Conservation (phyloP, 2,329 filamentous ascomycete species). For the Chalara sp. region DNA sequence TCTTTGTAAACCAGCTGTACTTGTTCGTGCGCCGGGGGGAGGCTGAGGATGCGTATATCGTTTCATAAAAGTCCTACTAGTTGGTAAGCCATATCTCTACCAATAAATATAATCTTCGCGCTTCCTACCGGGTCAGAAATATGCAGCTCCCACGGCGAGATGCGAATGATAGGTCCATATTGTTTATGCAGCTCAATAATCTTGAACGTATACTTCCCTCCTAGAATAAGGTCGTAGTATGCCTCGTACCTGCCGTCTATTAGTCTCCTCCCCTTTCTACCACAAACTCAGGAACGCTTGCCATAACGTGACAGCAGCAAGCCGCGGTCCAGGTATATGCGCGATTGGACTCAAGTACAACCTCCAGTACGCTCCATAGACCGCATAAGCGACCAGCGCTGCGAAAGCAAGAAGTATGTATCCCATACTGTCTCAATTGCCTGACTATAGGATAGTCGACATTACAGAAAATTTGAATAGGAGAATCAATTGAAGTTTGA, state of each 20-base stretch:
- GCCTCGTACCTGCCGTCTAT: constrained; percentile 17
- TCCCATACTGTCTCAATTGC: too few species aligned
- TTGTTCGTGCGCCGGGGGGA: constrained; percentile 7
- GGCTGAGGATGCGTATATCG: constrained; percentile 27
- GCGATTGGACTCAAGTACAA: constrained; percentile 29
- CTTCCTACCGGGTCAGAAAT: constrained; percentile 20
- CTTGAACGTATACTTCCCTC: constrained; percentile 36
- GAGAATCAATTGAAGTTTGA: too few species aligned
- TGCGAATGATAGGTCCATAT: constrained; percentile 32
- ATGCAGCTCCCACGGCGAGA: constrained; percentile 34
- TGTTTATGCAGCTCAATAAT: constrained; percentile 34
- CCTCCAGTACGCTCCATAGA: constrained; percentile 13
- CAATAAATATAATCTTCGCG: too few species aligned
- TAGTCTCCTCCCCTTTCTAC: not conserved
- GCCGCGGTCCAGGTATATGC: constrained; percentile 26
- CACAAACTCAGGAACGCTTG: constrained; percentile 4
- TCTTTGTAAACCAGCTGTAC: constrained; percentile 6
- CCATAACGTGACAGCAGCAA: constrained; percentile 24
- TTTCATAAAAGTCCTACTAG: constrained; percentile 28
- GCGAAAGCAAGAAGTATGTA: not conserved
- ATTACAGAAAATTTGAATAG: too few species aligned
- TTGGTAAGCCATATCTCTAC: too few species aligned
- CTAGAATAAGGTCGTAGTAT: constrained; percentile 37
- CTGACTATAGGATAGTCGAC: too few species aligned
- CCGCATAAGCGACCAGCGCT: not conserved